Conservation (phyloP, 768 basidiomycete species). For the Leccinum rimulosum region DNA sequence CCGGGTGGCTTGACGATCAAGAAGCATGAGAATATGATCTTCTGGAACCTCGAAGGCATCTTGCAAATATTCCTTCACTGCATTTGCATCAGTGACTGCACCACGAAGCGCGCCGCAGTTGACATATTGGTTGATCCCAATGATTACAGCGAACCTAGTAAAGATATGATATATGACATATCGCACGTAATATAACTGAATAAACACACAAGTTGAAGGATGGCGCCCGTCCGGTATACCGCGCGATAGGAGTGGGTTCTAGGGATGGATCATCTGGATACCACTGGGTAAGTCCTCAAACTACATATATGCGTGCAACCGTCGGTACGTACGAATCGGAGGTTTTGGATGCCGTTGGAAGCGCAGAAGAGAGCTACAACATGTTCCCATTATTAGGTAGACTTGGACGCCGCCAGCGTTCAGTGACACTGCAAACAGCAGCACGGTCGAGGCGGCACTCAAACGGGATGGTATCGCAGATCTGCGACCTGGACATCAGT, state of each 20-base stretch:
- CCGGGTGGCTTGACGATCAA: slow-evolving; percentile 37
- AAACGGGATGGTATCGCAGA: background rate
- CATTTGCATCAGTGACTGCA: slow-evolving; percentile 40
- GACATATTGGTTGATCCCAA: slow-evolving; percentile 42
- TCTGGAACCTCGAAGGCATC: slow-evolving; percentile 29
- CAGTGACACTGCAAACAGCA: background rate
- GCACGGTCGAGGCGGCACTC: background rate
- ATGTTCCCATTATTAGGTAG: background rate
- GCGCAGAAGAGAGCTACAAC: background rate
- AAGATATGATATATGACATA: background rate
- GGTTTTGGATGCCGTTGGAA: background rate
- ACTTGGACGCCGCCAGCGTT: background rate
- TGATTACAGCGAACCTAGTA: slow-evolving; percentile 38
- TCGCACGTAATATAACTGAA: background rate
- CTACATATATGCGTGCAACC: background rate
- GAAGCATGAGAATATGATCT: slow-evolving; percentile 36
- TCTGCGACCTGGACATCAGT: background rate
- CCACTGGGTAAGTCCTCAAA: background rate
- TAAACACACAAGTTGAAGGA: background rate
- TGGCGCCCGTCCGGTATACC: background rate
- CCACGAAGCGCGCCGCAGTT: slow-evolving; percentile 30
- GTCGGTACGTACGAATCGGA: background rate
- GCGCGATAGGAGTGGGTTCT: background rate
- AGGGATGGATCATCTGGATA: background rate
- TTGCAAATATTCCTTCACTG: slow-evolving; percentile 34